Evolutionary conservation across 1,284 basidiomycete species (phyloP), one percentile per base, ranked within the genome.

Genomic region (Coriolopsis trogii): DNA sequence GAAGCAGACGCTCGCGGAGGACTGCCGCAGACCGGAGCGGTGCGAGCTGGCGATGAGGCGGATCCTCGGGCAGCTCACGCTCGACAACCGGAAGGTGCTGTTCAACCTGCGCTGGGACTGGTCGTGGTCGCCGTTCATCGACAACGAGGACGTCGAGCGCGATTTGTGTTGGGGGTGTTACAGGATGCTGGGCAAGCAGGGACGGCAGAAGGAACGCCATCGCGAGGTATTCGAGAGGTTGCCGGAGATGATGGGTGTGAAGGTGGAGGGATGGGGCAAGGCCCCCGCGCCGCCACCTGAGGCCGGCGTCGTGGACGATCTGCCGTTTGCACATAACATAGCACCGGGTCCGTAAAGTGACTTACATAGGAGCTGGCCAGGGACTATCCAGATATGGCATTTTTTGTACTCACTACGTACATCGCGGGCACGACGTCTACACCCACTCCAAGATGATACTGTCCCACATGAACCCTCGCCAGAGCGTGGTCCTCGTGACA

Each of bases 31-130:
- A 13, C 31, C 44, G 31, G 41, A 33, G 31, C 16, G 16, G 16
- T 53, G 51, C 45, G 34, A 30, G 41, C 41, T 9, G 10, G 33
- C 41, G 45, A 37, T 53, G 13, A 51, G 51, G 28, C 56, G 47
- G 8, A 43, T 63, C 1, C 31, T 56, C 12, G 44, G 53, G 25
- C 58, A 60, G 31, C 50, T 61, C 10, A 56, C 51, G 24, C 47
- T 61, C 24, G 56, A 59, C 18, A 56, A 60, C 24, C 59, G 62
- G 40, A 38, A 16, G 5, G 46, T 40, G 28, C 33, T 56, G 33
- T 44, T 46, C 42, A 44, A 39, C 34, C 34, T 49, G 21, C 37
- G 37, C 30, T 44, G 50, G 40, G 44, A 38, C 20, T 46, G 24
- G 23, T 25, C 43, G 28, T 55, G 53, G 53, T 31, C 23, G 20